Percentiles rank a stretch among this genome's conserved stretches.
Evolutionary conservation across 2,329 filamentous ascomycete species (phyloP).

Genomic region (Aaosphaeria pasadenensis): DNA sequence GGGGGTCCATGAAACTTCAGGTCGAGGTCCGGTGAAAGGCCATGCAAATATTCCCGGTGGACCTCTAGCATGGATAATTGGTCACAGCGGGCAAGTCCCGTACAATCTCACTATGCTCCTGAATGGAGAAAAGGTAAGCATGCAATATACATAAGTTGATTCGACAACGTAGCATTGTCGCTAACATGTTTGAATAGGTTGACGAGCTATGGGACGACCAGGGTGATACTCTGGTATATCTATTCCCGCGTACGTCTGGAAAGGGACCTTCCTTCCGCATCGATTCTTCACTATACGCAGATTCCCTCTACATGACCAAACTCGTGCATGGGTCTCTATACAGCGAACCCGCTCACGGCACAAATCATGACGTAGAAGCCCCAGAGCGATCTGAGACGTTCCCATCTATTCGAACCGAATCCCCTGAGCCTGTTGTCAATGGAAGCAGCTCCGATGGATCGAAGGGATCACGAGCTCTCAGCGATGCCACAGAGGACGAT

Average conservation of each 20-base stretch:
- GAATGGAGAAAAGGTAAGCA: conserved; percentile 51
- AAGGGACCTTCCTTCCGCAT: conserved; percentile 61
- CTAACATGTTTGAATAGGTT: conserved; percentile 36
- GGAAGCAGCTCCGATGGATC: conserved; percentile 43
- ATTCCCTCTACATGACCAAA: conserved; percentile 54
- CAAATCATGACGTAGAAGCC: conserved; percentile 16
- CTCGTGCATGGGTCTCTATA: conserved; percentile 55
- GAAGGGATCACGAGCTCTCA: conserved; percentile 47
- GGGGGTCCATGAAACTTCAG: conserved; percentile 4
- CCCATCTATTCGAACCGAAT: conserved; percentile 25
- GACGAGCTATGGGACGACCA: conserved; percentile 61
- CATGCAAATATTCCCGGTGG: conserved; percentile 1
- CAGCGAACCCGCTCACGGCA: conserved; percentile 24
- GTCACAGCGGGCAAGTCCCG: conserved; percentile 53
- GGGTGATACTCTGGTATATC: conserved; percentile 62
- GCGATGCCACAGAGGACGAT: conserved; percentile 48
- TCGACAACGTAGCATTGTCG: not conserved
- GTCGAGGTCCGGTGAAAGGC: not conserved
- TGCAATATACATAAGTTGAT: not conserved
- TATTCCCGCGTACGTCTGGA: conserved; percentile 57
- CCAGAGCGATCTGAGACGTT: conserved; percentile 16
- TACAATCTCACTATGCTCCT: conserved; percentile 54
- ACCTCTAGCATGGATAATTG: conserved; percentile 57
- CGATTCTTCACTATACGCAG: conserved; percentile 56
- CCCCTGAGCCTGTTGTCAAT: conserved; percentile 28